phyloP scores from a whole-genome alignment of 164 flowering plant genomes.

The Vitis amurensis region DNA sequence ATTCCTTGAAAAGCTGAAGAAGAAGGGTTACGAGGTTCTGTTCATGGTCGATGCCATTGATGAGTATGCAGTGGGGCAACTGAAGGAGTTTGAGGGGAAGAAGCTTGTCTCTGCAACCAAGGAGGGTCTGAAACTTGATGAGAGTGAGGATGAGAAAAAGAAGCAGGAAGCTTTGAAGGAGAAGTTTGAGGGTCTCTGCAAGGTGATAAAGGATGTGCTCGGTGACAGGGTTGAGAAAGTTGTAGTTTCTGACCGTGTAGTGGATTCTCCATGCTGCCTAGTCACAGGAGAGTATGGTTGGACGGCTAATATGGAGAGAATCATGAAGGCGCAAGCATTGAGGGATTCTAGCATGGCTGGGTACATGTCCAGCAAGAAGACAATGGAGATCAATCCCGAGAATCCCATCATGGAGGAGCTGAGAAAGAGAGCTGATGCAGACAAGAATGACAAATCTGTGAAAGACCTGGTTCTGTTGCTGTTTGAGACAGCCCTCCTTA shows the following conservation, averaged over 20 bases:
- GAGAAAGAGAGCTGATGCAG: too few species aligned
- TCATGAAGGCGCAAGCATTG: slow-evolving; percentile 1
- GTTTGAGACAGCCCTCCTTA: slow-evolving; percentile 9
- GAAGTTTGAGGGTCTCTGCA: slow-evolving; percentile 6
- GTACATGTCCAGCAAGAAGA: slow-evolving; percentile 11
- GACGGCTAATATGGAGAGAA: slow-evolving; percentile 3
- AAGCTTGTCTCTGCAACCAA: too few species aligned
- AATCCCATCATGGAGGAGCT: background rate
- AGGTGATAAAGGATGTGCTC: slow-evolving; percentile 8
- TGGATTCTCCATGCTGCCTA: slow-evolving; percentile 10
- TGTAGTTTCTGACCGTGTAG: slow-evolving; percentile 1
- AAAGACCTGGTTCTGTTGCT: slow-evolving; percentile 7
- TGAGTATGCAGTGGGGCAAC: slow-evolving; percentile 9
- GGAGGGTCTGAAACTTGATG: slow-evolving; percentile 7
- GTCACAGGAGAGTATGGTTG: slow-evolving; percentile 9
- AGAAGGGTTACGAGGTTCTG: slow-evolving; percentile 6
- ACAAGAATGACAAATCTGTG: background rate
- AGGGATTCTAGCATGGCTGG: slow-evolving; percentile 10
- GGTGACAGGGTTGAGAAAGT: slow-evolving; percentile 11
- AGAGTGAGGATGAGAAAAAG: slow-evolving; percentile 7
- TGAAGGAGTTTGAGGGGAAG: slow-evolving; percentile 1
- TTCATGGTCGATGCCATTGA: slow-evolving; percentile 7
- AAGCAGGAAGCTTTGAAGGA: slow-evolving; percentile 7
- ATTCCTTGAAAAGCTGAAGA: slow-evolving; percentile 8
- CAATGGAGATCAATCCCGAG: slow-evolving; percentile 11